Evolutionary conservation across 192 early-diverging fungal species (phyloP), one percentile per base, ranked within the genome.

Genomic region (Cetraspora pellucida): DNA sequence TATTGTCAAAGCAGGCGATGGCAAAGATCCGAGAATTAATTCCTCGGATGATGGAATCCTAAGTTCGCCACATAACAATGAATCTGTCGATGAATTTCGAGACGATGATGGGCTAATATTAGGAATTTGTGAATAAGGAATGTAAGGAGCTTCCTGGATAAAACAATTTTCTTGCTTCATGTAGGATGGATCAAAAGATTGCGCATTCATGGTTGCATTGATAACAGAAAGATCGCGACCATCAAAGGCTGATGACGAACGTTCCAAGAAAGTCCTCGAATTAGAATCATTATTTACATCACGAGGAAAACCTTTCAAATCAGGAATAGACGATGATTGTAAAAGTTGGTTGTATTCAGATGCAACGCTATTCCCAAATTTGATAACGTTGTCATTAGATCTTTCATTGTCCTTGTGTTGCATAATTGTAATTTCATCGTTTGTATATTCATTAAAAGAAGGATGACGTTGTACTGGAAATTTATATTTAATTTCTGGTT

Each of bases 401-500:
- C 50, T 61, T 61, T n/a, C 23, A 31, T 66, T 66, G 3, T 21
- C 31, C 14, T 66, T 66, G 6, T 5, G 10, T 14, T 17, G 43
- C 17, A 43, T 66, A 10, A 43, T 17, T 17, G 37, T 66, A 46
- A 7, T 66, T 14, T 28, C 21, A 27, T 25, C 11, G 9, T 11
- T 14, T 23, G 59, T 19, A 54, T 19, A 54, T 16, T 54, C 50
- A 54, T 54, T 54, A 54, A 31, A 44, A 43, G 31, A 6, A 10
- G 28, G 63, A 44, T 37, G 63, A 13, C 17, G 63, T 37, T 37
- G 63, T 37, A 13, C 14, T 43, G 63, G 63, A 44, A 44, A 45
- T 65, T 65, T 31, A 16, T 65, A 45, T 65, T 37, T 31, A 37
- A 17, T 44, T 65, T 69, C 17, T 50, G 17, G 63, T 43, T 65